Evolutionary conservation across 2,329 filamentous ascomycete species (phyloP).

Genomic region (Sporothrix curviconia): DNA sequence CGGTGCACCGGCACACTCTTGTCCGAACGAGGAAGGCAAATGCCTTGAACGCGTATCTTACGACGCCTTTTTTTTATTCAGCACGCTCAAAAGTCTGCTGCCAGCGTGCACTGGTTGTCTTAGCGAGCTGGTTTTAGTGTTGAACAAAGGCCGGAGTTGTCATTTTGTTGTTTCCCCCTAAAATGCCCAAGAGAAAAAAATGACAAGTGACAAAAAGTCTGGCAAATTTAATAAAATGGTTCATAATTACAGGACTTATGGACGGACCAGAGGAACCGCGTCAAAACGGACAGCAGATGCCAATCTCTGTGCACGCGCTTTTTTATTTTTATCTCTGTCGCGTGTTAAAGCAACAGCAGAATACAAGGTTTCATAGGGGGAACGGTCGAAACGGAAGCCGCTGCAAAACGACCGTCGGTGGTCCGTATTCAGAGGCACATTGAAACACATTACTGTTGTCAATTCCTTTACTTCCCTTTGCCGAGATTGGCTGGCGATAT

Average conservation of each 20-base stretch:
- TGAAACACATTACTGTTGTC: not conserved
- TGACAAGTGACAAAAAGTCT: not conserved
- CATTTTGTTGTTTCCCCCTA: not conserved
- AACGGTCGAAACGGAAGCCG: too few relatives aligned
- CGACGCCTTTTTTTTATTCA: not conserved
- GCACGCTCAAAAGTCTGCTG: too few relatives aligned
- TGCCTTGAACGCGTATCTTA: not conserved
- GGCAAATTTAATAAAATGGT: not conserved
- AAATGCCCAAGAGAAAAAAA: too few relatives aligned
- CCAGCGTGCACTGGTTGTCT: not conserved
- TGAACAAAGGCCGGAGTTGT: not conserved
- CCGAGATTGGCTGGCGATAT: not conserved
- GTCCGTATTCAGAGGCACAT: not conserved
- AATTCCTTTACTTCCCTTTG: not conserved
- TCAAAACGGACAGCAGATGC: not conserved
- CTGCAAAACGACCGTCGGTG: not conserved
- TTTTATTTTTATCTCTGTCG: too few relatives aligned
- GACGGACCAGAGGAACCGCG: not conserved
- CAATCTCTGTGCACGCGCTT: not conserved
- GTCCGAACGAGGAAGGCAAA: not conserved
- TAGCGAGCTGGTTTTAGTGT: not conserved
- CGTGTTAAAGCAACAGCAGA: too few relatives aligned
- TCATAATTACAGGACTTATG: too few relatives aligned
- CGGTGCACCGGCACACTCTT: not conserved
- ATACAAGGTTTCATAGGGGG: too few relatives aligned